These are phyloP conservation scores for Fusarium beomiforme DNA, from an alignment of 2,329 filamentous ascomycete genomes.

Conservation along the genomic window DNA sequence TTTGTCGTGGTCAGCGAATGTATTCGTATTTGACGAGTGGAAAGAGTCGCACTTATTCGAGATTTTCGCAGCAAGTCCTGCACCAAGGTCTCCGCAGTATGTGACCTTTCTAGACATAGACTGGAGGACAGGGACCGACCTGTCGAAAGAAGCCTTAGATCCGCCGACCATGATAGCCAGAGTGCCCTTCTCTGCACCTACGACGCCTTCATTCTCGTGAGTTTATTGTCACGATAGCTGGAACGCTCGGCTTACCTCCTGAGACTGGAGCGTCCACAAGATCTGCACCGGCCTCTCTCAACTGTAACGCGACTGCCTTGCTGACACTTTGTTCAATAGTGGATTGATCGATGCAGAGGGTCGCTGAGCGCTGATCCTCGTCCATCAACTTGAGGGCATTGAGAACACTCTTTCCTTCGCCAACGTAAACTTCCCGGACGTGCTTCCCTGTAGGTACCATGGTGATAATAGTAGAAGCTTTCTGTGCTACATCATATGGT, in stretches of 20 bases:
- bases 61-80: background rate
- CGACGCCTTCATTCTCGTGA: background rate
- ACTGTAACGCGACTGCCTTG: background rate
- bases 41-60: background rate
- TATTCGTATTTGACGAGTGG: background rate
- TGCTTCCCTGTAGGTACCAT: background rate
- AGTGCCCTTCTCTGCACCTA: background rate
- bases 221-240: background rate
- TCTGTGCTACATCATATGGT: background rate
- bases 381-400: background rate
- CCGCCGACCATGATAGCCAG: background rate
- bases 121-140: background rate
- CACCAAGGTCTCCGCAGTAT: background rate
- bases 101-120: background rate
- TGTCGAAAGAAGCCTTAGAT: background rate
- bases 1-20: background rate
- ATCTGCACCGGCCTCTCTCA: background rate
- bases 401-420: background rate
- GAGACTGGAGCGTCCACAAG: background rate
- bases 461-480: background rate
- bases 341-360: background rate
- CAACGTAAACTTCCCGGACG: background rate
- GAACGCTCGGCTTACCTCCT: background rate
- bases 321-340: background rate
- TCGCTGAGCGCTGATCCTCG: background rate